Percentiles rank a stretch among this genome's conserved stretches.
Conservation (phyloP, 129 eudicot species). For the Flaveria ramosissima region DNA sequence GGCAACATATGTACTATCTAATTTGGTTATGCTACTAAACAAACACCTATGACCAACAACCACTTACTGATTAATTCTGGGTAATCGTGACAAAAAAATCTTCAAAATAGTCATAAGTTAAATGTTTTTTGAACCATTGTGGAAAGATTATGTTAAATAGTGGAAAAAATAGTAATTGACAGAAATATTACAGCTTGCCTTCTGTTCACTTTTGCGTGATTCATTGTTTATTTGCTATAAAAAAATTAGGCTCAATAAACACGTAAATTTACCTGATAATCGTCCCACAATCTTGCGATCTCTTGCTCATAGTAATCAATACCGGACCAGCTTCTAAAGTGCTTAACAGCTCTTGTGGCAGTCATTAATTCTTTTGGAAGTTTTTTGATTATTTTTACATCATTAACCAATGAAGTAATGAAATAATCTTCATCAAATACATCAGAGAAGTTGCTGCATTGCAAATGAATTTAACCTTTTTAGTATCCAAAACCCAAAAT, state of each 20-base stretch:
- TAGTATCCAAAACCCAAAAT: slow-evolving; percentile 16
- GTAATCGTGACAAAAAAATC: neutral
- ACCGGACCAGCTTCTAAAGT: slow-evolving; percentile 98
- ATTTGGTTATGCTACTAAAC: neutral
- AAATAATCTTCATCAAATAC: slow-evolving; percentile 89
- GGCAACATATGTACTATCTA: neutral
- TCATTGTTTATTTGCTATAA: slow-evolving; percentile 3
- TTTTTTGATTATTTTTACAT: slow-evolving; percentile 67
- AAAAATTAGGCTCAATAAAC: neutral
- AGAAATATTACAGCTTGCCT: neutral
- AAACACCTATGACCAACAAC: neutral
- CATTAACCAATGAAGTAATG: slow-evolving; percentile 70
- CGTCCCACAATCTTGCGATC: slow-evolving; percentile 83
- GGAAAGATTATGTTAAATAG: neutral
- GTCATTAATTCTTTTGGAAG: slow-evolving; percentile 69
- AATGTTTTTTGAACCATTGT: neutral
- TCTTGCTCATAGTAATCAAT: slow-evolving; percentile 79
- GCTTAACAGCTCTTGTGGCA: slow-evolving; percentile 92
- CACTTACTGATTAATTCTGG: neutral
- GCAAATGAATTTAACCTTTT: slow-evolving; percentile 6
- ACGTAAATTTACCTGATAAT: slow-evolving; percentile 61
- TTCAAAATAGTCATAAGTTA: neutral
- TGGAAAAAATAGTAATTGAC: neutral
- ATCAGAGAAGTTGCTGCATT: slow-evolving; percentile 94
- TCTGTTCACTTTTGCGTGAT: neutral